Conservation (phyloP, 768 basidiomycete species). For the Lentinula detonsa region DNA sequence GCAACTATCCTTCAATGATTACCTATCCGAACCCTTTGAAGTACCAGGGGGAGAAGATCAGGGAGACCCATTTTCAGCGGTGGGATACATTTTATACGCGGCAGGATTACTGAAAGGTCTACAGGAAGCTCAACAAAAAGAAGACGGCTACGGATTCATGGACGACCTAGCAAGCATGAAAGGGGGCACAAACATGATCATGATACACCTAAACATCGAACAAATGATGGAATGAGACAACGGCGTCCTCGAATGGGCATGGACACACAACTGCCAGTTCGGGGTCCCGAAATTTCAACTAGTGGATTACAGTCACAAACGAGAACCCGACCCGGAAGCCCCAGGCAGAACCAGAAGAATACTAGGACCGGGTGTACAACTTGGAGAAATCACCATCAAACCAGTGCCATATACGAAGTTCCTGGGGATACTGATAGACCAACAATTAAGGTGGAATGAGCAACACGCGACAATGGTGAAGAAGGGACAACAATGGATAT, state of each 20-base stretch:
- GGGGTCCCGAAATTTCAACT: not conserved
- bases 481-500: constrained; percentile 9
- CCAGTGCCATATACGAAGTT: not conserved
- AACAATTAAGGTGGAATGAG: constrained; percentile 6
- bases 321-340: not conserved
- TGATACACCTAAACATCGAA: not conserved
- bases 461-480: constrained; percentile 6
- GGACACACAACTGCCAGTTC: not conserved
- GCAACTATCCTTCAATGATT: constrained; percentile 20
- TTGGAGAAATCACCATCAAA: not conserved
- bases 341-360: not conserved
- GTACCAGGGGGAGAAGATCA: constrained; percentile 18
- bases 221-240: constrained; percentile 11
- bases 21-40: constrained; percentile 11
- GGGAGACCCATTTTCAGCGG: constrained; percentile 19
- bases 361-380: not conserved
- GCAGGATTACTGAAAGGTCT: constrained; percentile 10
- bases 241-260: not conserved
- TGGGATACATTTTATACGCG: constrained; percentile 18
- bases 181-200: constrained; percentile 4
- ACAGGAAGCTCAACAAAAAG: constrained; percentile 6
- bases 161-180: constrained; percentile 12
- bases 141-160: constrained; percentile 10
- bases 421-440: constrained; percentile 1
- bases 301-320: not conserved